Conservation (phyloP, 305 asterid species). For the Fraxinus sp. region DNA sequence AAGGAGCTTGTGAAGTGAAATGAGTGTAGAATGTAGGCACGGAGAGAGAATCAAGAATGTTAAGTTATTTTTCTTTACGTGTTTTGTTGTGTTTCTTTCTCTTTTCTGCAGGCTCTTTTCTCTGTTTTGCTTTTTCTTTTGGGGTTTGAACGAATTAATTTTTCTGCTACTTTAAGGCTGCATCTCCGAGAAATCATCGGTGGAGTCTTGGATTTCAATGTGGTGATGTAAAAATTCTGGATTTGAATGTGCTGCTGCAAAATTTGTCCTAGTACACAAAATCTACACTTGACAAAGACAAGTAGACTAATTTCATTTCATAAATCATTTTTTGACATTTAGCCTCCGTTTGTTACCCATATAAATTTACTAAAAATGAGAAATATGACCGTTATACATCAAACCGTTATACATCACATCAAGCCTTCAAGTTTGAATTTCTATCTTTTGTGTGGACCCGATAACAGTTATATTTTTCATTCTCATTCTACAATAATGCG, state of each 20-base stretch:
- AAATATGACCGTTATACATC: no score
- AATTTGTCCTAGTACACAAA: neutral
- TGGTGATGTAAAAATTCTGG: neutral
- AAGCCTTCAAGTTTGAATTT: no score
- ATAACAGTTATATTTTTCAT: no score
- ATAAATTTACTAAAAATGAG: no score
- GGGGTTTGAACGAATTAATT: conserved; percentile 24
- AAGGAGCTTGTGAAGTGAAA: conserved; percentile 6
- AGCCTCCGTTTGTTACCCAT: no score
- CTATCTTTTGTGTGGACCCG: no score
- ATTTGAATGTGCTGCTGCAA: neutral
- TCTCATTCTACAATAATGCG: no score
- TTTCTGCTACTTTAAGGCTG: conserved; percentile 24
- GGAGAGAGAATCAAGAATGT: conserved; percentile 25
- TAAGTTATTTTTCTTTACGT: neutral
- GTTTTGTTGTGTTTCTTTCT: conserved; percentile 21
- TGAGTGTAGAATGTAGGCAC: neutral
- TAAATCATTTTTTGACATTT: no score
- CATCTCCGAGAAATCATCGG: conserved; percentile 17
- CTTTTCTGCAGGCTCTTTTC: neutral
- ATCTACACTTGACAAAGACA: neutral
- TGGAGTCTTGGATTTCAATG: conserved; percentile 9
- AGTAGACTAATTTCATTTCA: neutral
- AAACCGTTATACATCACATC: no score
- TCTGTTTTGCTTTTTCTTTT: conserved; percentile 22